phyloP scores from a whole-genome alignment of 805 yeast genomes.

The Monosporozyma aerobia region DNA sequence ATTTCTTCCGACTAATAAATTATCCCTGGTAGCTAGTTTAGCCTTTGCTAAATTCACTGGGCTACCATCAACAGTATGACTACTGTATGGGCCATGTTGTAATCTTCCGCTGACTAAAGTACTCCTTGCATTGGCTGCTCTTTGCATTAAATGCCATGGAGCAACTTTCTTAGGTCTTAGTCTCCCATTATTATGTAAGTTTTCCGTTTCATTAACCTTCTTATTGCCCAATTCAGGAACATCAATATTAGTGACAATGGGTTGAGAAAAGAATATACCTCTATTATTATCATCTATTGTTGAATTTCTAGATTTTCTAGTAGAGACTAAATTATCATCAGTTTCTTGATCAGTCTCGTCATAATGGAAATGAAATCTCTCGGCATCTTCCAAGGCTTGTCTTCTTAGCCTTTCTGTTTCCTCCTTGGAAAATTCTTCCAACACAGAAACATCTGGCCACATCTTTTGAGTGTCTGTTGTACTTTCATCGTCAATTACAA shows the following conservation, averaged over 20 bases:
- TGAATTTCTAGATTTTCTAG: neutral
- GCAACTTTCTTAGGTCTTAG: slow-evolving; percentile 65
- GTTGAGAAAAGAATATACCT: slow-evolving; percentile 34
- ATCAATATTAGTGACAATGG: slow-evolving; percentile 37
- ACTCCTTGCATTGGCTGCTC: slow-evolving; percentile 2
- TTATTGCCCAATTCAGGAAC: slow-evolving; percentile 34
- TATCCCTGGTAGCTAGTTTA: slow-evolving; percentile 13
- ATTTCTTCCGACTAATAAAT: slow-evolving; percentile 25
- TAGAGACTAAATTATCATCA: slow-evolving; percentile 2
- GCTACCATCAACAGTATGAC: neutral
- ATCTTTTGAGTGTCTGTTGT: slow-evolving; percentile 16
- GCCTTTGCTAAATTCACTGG: neutral
- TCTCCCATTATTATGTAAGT: slow-evolving; percentile 43
- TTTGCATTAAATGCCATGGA: slow-evolving; percentile 54
- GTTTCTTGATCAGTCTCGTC: slow-evolving; percentile 27
- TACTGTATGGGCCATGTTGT: neutral
- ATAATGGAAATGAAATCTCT: slow-evolving; percentile 31
- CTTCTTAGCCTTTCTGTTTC: slow-evolving; percentile 45
- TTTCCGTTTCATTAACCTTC: slow-evolving; percentile 47
- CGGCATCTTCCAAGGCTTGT: slow-evolving; percentile 34
- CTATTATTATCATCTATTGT: slow-evolving; percentile 8
- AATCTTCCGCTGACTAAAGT: slow-evolving; percentile 1
- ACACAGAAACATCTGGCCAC: slow-evolving; percentile 80
- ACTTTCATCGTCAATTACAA: slow-evolving; percentile 57
- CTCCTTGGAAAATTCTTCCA: slow-evolving; percentile 68